Evolutionary conservation across 2,329 filamentous ascomycete genomes (phyloP).

Genomic region (Fusarium avenaceum): DNA sequence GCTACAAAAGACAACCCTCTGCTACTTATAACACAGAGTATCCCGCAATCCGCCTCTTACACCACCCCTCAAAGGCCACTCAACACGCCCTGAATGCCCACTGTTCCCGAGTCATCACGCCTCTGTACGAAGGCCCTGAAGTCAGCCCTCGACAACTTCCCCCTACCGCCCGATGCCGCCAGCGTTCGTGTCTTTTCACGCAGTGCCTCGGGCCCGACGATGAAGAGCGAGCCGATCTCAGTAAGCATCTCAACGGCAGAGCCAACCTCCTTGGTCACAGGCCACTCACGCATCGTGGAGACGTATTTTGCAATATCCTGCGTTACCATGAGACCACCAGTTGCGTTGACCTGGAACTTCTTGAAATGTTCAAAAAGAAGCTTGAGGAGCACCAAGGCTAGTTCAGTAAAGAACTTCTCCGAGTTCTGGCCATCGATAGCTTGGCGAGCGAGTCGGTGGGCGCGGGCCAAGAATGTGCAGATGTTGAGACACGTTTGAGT

Average conservation of each 20-base stretch:
- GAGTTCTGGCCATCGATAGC: constrained; percentile 88
- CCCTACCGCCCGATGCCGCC: constrained; percentile 60
- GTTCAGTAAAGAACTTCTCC: constrained; percentile 83
- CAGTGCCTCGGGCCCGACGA: constrained; percentile 86
- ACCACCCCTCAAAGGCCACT: constrained; percentile 64
- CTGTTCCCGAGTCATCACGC: constrained; percentile 84
- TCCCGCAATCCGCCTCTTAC: constrained; percentile 21
- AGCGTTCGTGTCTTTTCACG: constrained; percentile 76
- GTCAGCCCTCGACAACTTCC: constrained; percentile 74
- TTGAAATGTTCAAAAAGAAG: constrained; percentile 94
- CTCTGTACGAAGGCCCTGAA: constrained; percentile 87
- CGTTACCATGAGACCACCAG: constrained; percentile 92
- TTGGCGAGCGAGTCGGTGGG: constrained; percentile 72
- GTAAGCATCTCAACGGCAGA: constrained; percentile 85
- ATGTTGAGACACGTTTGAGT: constrained; percentile 87
- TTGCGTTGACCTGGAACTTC: constrained; percentile 91
- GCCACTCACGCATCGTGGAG: constrained; percentile 86
- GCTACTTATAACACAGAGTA: constrained; percentile 21
- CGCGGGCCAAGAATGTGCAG: constrained; percentile 81
- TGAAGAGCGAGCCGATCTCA: constrained; percentile 95
- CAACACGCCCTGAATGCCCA: constrained; percentile 86
- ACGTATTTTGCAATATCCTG: constrained; percentile 97
- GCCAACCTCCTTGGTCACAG: constrained; percentile 76
- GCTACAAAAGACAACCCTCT: constrained; percentile 31
- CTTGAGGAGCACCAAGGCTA: constrained; percentile 81